Conservation (phyloP, 495 filamentous ascomycete species). For the Endocarpon pusillum region DNA sequence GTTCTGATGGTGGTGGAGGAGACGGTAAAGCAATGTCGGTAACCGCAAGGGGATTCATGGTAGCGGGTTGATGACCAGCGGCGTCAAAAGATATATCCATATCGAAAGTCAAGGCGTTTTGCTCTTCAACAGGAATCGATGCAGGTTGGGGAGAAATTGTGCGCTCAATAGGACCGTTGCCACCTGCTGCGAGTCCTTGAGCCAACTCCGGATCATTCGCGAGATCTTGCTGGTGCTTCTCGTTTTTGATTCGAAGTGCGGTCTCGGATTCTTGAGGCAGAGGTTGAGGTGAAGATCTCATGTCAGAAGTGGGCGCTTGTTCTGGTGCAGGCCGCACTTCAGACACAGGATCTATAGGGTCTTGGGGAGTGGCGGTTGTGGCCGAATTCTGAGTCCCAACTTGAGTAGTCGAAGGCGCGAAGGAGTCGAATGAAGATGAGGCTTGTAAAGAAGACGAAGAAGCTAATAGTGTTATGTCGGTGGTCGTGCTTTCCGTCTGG, state of each 20-base stretch:
- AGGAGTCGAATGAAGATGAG: too few relatives aligned
- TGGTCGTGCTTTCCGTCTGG: too few relatives aligned
- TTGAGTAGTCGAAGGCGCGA: too few relatives aligned
- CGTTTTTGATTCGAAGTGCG: slow-evolving; percentile 1
- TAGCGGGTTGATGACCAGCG: not conserved
- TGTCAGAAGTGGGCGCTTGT: slow-evolving; percentile 12
- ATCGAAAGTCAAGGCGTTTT: not conserved
- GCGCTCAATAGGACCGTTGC: slow-evolving; percentile 1
- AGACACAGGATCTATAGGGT: slow-evolving; percentile 5
- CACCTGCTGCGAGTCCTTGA: slow-evolving; percentile 4
- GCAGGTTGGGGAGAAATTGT: not conserved
- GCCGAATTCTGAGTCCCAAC: too few relatives aligned
- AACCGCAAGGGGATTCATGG: slow-evolving; percentile 1
- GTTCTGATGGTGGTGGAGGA: slow-evolving; percentile 6
- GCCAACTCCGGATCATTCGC: slow-evolving; percentile 5
- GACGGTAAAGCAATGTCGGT: slow-evolving; percentile 3
- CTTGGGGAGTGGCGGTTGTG: slow-evolving; percentile 4
- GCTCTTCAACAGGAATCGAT: not conserved
- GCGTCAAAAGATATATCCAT: slow-evolving; percentile 1
- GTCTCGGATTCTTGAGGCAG: slow-evolving; percentile 2
- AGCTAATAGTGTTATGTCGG: too few relatives aligned
- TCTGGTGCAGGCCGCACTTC: not conserved
- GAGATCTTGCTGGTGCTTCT: slow-evolving; percentile 7
- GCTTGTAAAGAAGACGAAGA: too few relatives aligned
- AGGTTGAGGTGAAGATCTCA: slow-evolving; percentile 9